These are phyloP conservation scores for Lizonia empirigonia DNA, from an alignment of 2,329 filamentous ascomycete species.

Conservation along the genomic window DNA sequence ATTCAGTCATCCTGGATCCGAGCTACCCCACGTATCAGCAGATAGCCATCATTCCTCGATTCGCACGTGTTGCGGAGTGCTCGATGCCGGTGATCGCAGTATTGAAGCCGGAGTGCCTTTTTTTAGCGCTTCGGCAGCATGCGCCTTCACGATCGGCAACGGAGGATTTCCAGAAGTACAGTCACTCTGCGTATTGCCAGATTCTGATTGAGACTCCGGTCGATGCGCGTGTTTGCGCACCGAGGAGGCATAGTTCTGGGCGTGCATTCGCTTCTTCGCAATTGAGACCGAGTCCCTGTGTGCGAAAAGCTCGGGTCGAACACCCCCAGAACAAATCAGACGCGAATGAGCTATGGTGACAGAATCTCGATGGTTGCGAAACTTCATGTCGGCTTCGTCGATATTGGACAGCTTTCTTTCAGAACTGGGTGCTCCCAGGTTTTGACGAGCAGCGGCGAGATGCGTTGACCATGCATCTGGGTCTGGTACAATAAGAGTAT, in stretches of 20 bases:
- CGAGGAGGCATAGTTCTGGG: constrained; percentile 22
- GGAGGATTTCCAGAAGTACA: not conserved
- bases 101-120: constrained; percentile 16
- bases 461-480: constrained; percentile 6
- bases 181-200: not conserved
- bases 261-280: constrained; percentile 39
- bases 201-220: not conserved
- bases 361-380: constrained; percentile 43
- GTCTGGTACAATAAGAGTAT: constrained; percentile 11
- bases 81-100: constrained; percentile 1
- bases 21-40: not conserved
- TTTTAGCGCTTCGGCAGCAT: constrained; percentile 19
- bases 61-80: constrained; percentile 21
- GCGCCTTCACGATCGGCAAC: constrained; percentile 11
- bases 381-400: constrained; percentile 35
- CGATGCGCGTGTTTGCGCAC: not conserved
- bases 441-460: constrained; percentile 7
- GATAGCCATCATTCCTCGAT: constrained; percentile 20
- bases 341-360: constrained; percentile 37
- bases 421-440: not conserved
- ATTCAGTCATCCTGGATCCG: not conserved
- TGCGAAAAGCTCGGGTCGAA: constrained; percentile 29
- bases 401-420: constrained; percentile 35
- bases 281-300: constrained; percentile 29
- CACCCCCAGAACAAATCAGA: constrained; percentile 23